Percentiles rank a stretch among this genome's conserved stretches.
Evolutionary conservation across 2,329 filamentous ascomycete genomes (phyloP).

Genomic region (Aphanocladium album): DNA sequence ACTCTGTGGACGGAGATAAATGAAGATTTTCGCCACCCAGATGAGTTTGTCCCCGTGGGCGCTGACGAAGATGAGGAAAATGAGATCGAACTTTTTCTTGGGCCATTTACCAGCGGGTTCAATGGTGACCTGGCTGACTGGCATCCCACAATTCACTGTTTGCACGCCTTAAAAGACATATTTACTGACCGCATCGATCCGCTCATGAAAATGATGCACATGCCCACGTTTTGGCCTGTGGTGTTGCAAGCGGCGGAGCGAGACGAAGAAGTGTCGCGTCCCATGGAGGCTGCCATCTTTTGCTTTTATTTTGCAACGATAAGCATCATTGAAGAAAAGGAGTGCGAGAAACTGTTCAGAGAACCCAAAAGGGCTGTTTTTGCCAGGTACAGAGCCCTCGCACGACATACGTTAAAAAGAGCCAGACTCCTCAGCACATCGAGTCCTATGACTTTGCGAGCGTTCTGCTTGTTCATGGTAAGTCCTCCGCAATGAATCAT

Average conservation of each 20-base stretch:
- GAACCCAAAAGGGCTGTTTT: conserved; percentile 25
- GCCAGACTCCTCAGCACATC: conserved; percentile 34
- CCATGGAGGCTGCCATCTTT: conserved; percentile 31
- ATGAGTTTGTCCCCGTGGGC: background rate
- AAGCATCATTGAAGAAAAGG: conserved; percentile 24
- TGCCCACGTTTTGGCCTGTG: conserved; percentile 25
- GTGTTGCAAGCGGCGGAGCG: background rate
- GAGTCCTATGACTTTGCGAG: conserved; percentile 31
- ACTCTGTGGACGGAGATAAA: conserved; percentile 65
- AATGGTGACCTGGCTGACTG: background rate
- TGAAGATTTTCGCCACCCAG: conserved; percentile 42
- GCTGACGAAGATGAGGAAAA: background rate
- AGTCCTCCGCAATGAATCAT: background rate
- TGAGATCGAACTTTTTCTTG: conserved; percentile 4
- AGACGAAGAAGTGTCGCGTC: conserved; percentile 29
- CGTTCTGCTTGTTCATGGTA: conserved; percentile 32
- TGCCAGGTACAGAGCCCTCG: conserved; percentile 23
- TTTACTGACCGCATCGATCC: conserved; percentile 34
- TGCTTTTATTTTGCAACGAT: conserved; percentile 33
- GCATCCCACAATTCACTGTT: background rate
- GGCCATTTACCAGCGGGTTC: background rate
- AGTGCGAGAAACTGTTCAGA: conserved; percentile 25
- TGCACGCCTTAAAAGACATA: conserved; percentile 12
- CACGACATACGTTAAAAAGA: conserved; percentile 29
- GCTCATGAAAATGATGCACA: conserved; percentile 35